Evolutionary conservation across 2,329 filamentous ascomycete genomes (phyloP).

Genomic region (Fusarium continuum): DNA sequence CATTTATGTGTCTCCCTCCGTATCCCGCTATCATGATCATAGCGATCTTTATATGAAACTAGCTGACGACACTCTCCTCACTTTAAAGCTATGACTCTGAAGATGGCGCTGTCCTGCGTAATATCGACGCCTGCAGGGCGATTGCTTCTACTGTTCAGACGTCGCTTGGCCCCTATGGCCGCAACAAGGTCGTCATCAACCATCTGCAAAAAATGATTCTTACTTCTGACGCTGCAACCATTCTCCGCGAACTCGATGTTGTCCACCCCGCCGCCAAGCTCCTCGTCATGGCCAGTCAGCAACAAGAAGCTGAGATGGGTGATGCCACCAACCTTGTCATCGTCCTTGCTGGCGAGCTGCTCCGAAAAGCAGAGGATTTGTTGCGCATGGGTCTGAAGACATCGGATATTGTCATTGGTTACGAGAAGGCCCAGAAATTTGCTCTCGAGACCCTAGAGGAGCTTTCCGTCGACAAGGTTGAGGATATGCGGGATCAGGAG

Average conservation of each 20-base stretch:
- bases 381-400: slow-evolving; percentile 97
- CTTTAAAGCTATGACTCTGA: slow-evolving; percentile 88
- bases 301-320: slow-evolving; percentile 99
- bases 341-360: slow-evolving; percentile 89
- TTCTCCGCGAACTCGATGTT: slow-evolving; percentile 95
- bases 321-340: slow-evolving; percentile 99
- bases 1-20: slow-evolving; percentile 31
- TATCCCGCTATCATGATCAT: slow-evolving; percentile 5
- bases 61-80: not conserved
- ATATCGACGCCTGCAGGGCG: slow-evolving; percentile 97
- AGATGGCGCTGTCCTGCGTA: slow-evolving; percentile 97
- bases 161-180: slow-evolving; percentile 93
- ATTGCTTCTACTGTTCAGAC: slow-evolving; percentile 97
- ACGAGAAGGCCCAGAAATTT: slow-evolving; percentile 92
- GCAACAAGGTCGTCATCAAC: slow-evolving; percentile 99
- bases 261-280: slow-evolving; percentile 98
- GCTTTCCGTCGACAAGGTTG: slow-evolving; percentile 88
- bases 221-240: slow-evolving; percentile 96
- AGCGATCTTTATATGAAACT: not conserved
- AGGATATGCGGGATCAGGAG: slow-evolving; percentile 79
- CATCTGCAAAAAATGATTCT: slow-evolving; percentile 99
- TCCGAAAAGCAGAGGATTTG: slow-evolving; percentile 97
- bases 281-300: slow-evolving; percentile 97
- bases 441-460: slow-evolving; percentile 87
- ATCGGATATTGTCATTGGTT: slow-evolving; percentile 95